Conservation (phyloP, 2,329 filamentous ascomycete species). For the Epichloe hybrida region DNA sequence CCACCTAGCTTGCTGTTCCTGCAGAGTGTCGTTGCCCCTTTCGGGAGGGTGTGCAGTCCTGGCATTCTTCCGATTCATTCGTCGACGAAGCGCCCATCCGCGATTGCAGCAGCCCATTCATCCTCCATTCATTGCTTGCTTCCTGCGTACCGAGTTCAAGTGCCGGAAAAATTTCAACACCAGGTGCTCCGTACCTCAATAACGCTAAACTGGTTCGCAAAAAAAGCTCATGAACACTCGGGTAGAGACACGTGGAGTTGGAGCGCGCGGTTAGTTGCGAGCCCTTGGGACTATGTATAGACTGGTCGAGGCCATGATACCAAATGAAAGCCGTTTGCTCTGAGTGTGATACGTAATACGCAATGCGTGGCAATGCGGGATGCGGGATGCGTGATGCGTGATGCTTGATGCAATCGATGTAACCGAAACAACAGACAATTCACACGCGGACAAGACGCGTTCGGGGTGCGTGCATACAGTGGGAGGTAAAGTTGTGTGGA, state of each 20-base stretch:
- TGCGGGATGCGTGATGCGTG: neutral
- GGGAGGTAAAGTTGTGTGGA: neutral
- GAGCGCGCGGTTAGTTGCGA: neutral
- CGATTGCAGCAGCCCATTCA: neutral
- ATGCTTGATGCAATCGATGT: neutral
- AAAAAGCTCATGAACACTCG: too few species aligned
- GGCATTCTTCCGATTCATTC: slow-evolving; percentile 6
- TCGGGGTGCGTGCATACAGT: neutral
- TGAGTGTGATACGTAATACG: neutral
- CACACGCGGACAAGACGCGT: neutral
- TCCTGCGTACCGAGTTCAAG: neutral
- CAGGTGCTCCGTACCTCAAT: neutral
- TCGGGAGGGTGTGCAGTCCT: slow-evolving; percentile 1
- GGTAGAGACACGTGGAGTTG: neutral
- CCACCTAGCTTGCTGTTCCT: neutral
- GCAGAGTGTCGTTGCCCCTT: neutral
- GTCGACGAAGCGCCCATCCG: neutral
- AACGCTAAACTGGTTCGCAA: too few species aligned
- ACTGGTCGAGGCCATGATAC: neutral
- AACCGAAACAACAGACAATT: neutral
- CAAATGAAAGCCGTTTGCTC: neutral
- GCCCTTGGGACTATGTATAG: neutral
- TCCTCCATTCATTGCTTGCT: too few species aligned
- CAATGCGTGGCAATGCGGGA: too few species aligned
- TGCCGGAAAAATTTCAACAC: neutral